These are phyloP conservation scores for Cercospora sojina DNA, from an alignment of 2,329 filamentous ascomycete genomes.

Conservation along the genomic window DNA sequence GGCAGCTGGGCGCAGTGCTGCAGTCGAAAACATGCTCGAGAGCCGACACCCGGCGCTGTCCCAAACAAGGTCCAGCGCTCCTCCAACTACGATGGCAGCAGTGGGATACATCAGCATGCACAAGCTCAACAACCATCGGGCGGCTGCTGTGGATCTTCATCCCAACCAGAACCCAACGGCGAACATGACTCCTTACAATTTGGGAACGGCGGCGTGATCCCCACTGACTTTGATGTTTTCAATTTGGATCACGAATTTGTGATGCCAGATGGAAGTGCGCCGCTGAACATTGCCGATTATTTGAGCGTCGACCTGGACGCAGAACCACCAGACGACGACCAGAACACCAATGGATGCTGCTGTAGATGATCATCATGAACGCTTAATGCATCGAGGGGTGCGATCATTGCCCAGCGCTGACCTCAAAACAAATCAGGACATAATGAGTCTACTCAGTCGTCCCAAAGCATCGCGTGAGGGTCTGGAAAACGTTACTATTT, in stretches of 20 bases:
- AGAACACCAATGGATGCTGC: not conserved
- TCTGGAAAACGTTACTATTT: not conserved
- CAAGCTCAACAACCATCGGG: not conserved
- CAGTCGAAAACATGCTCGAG: conserved; percentile 36
- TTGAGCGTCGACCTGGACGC: conserved; percentile 28
- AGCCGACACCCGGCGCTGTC: conserved; percentile 25
- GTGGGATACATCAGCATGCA: conserved; percentile 11
- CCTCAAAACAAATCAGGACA: not conserved
- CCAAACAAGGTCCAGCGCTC: conserved; percentile 21
- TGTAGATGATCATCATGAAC: not conserved
- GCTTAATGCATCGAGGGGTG: not conserved
- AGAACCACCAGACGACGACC: not conserved
- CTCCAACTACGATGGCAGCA: conserved; percentile 14
- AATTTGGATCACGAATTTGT: conserved; percentile 16
- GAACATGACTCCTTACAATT: not conserved
- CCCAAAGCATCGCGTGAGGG: not conserved
- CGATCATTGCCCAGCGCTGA: not conserved
- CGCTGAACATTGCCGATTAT: conserved; percentile 29
- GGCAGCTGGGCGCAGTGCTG: conserved; percentile 39
- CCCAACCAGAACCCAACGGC: not conserved
- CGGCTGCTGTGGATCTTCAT: conserved; percentile 6
- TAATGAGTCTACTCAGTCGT: not conserved
- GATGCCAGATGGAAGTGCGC: conserved; percentile 16
- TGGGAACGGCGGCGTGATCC: not conserved
- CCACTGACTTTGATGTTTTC: conserved; percentile 14